These are phyloP conservation scores for Ganoderma lucidum DNA, from an alignment of 1,284 basidiomycete genomes.

Conservation along the genomic window DNA sequence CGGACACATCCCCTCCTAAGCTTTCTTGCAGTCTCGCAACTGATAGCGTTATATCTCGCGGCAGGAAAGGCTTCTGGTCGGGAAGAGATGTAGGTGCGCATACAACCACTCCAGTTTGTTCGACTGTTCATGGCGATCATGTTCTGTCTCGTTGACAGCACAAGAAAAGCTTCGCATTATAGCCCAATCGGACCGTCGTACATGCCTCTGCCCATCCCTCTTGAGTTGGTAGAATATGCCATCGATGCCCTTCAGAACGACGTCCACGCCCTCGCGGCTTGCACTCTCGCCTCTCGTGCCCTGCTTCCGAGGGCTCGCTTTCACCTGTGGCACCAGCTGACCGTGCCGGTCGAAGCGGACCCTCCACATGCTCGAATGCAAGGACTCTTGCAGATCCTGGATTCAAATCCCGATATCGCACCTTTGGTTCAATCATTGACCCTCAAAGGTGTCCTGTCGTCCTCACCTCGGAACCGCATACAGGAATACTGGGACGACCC, in stretches of 20 bases:
- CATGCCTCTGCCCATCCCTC: not conserved
- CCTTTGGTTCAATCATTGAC: not conserved
- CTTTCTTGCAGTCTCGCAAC: no score
- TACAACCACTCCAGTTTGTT: no score
- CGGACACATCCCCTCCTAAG: no score
- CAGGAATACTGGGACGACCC: not conserved
- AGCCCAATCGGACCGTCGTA: not conserved
- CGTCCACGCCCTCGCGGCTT: not conserved
- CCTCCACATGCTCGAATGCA: not conserved
- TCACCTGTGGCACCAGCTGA: not conserved
- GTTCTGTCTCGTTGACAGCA: no score
- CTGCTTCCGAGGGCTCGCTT: not conserved
- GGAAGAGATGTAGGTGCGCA: no score
- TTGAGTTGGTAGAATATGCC: not conserved
- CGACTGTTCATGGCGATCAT: no score
- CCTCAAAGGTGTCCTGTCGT: not conserved
- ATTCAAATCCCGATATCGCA: not conserved
- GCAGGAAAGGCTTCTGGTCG: no score
- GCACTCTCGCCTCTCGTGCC: not conserved
- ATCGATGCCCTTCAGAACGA: not conserved
- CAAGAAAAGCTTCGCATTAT: not conserved
- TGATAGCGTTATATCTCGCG: no score
- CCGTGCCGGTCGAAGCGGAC: not conserved
- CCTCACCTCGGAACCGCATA: not conserved
- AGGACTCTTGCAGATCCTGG: not conserved